Percentiles rank a stretch among this genome's conserved stretches.
Conservation (phyloP, 139 green algal species). For the Tetraselmis striata region DNA sequence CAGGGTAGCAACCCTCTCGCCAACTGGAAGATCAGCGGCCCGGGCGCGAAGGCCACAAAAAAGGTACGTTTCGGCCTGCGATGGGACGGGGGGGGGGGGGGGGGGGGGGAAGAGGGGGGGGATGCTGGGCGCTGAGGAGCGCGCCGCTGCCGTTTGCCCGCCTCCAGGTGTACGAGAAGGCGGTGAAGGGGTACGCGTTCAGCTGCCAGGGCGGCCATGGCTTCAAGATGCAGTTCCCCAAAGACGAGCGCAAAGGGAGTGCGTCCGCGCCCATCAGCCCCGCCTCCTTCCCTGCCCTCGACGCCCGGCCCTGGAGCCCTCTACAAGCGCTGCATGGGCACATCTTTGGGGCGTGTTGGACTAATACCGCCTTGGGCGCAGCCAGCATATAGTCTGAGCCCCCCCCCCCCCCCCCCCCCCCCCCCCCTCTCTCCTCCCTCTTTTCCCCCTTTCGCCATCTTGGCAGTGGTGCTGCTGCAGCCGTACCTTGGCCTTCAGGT, state of each 20-base stretch:
- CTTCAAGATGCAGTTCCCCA: constrained; percentile 11
- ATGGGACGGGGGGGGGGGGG: not conserved
- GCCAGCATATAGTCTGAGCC: no score
- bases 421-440: not conserved
- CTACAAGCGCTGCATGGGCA: no score
- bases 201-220: not conserved
- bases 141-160: no score
- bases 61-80: constrained; percentile 5
- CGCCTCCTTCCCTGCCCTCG: no score
- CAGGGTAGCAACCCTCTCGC: constrained; percentile 6
- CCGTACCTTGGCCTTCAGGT: not conserved
- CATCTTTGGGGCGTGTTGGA: no score
- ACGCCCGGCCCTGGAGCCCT: no score
- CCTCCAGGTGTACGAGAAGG: constrained; percentile 9
- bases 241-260: constrained; percentile 8
- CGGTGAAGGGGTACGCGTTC: constrained; percentile 9
- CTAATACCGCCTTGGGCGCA: no score
- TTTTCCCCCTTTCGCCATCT: no score
- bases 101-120: not conserved
- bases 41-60: not conserved
- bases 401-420: no score
- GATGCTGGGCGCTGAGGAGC: no score
- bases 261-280: not conserved
- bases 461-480: not conserved
- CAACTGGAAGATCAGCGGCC: constrained; percentile 7